A percentile compares a stretch with the other conserved stretches of the same genome.
Evolutionary conservation across 1,284 basidiomycete species (phyloP).

Genomic region (Blastosporella zonata): DNA sequence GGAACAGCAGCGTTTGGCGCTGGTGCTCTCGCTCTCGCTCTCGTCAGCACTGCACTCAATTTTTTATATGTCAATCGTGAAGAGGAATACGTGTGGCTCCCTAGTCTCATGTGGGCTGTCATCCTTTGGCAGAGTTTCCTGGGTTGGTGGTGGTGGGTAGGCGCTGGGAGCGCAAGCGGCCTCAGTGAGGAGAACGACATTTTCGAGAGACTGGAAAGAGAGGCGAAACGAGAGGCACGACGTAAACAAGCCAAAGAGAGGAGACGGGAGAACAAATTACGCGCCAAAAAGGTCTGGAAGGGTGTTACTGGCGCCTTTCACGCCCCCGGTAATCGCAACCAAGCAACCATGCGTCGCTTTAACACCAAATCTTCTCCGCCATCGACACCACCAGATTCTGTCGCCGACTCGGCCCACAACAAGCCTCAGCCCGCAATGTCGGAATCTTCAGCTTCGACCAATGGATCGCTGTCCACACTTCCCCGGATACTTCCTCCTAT

Average conservation of each 20-base stretch:
- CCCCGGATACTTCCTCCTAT: constrained; percentile 35
- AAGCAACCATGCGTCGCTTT: background rate
- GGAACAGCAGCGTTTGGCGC: constrained; percentile 94
- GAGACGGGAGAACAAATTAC: constrained; percentile 43
- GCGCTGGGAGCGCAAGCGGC: constrained; percentile 69
- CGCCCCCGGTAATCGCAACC: constrained; percentile 9
- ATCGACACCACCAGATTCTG: constrained; percentile 8
- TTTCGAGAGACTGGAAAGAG: constrained; percentile 51
- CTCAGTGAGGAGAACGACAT: constrained; percentile 39
- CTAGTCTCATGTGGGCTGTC: constrained; percentile 81
- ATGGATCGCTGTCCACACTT: constrained; percentile 25
- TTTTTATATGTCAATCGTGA: constrained; percentile 81
- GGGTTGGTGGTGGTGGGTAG: constrained; percentile 99
- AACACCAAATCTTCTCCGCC: constrained; percentile 7
- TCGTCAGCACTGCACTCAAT: constrained; percentile 80
- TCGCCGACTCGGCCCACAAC: constrained; percentile 11
- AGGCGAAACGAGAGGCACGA: constrained; percentile 56
- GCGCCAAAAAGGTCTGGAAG: constrained; percentile 50
- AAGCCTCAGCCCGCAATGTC: constrained; percentile 16
- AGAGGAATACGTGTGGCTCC: constrained; percentile 85
- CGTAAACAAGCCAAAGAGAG: constrained; percentile 41
- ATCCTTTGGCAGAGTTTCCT: constrained; percentile 91
- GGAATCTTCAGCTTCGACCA: constrained; percentile 19
- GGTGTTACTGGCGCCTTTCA: constrained; percentile 47
- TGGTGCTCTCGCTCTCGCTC: constrained; percentile 75